Evolutionary conservation across 768 basidiomycete species (phyloP), one percentile per base, ranked within the genome.

Genomic region (Leccinum barrowsii): DNA sequence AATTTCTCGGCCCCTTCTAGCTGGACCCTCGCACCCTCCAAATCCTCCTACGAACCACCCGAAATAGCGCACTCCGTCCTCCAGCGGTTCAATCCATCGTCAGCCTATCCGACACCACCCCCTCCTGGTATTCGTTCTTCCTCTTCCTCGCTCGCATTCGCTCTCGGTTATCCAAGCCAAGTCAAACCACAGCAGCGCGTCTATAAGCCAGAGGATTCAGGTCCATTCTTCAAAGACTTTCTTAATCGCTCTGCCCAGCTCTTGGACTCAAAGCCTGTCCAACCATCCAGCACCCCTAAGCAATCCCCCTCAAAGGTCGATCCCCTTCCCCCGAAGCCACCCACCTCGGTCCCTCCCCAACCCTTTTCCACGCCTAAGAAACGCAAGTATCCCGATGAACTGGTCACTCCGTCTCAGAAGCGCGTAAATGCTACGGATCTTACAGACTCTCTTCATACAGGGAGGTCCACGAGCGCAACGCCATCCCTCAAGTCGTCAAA

Each of bases 81-180:
- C 54, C 87, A 87, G 57, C 82, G 82, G 13, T 80, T 82, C 32
- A 71, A 78, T 4, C 85, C 88, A n/a, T 78, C 78, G 17, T 76
- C 79, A 4, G 79, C 83, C 2, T 91, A 91, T 73, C 89, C 88
- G 2, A 89, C 89, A 2, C 86, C 86, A 22, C 86, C 88, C 1
- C 78, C 79, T 17, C 86, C 86, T 1, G 80, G 80, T 12, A 83
- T 88, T 42, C 80, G 75, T 37, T 76, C 79, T n/a, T 82, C 81
- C 1, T 87, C 89, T 1, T 91, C 89, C 15, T 91, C 90, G 12
- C 81, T 90, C 56, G 89, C 90, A 5, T 79, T 79, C 69, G 90
- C 90, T 3, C 80, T 92, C 22, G 88, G 86, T 5, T 72, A 76
- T 44, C 77, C 75, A 5, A 72, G 65, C 28, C 66, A 69, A 42